A percentile compares a stretch with the other conserved stretches of the same genome.
phyloP scores from a whole-genome alignment of 495 filamentous ascomycete species.

The Penicillium waksmanii region DNA sequence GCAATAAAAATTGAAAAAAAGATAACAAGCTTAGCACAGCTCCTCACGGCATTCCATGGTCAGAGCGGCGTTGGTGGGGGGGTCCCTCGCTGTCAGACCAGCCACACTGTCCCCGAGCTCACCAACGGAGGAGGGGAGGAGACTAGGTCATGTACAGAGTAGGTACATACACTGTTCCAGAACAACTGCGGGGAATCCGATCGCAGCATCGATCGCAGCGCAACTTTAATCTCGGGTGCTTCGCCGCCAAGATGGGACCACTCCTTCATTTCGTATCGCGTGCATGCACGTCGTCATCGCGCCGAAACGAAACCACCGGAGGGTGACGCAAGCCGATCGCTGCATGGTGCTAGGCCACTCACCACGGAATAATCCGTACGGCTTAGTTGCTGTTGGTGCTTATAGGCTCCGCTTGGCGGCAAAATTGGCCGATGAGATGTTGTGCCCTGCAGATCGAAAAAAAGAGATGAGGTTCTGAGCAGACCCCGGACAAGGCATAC shows the following conservation, averaged over 20 bases:
- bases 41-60: conserved; percentile 1
- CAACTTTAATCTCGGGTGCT: conserved; percentile 30
- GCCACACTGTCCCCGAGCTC: neutral
- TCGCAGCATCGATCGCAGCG: conserved; percentile 17
- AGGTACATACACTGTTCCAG: conserved; percentile 2
- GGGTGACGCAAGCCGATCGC: conserved; percentile 34
- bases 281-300: conserved; percentile 25
- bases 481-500: too few species aligned
- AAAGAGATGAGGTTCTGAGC: too few species aligned
- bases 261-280: conserved; percentile 18
- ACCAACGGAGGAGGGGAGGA: neutral
- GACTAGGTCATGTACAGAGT: neutral
- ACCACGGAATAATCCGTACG: neutral
- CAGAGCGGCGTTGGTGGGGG: neutral
- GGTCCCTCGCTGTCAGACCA: neutral
- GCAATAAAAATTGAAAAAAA: neutral
- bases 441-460: conserved; percentile 17
- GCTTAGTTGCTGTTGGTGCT: neutral
- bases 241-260: conserved; percentile 12
- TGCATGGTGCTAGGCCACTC: conserved; percentile 17
- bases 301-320: conserved; percentile 1
- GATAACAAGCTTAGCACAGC: neutral
- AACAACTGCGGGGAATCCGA: conserved; percentile 26
- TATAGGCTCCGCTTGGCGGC: conserved; percentile 1
- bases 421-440: conserved; percentile 14